These are phyloP conservation scores for Mycosphaerella arachidis DNA, from an alignment of 2,329 filamentous ascomycete species.

Conservation along the genomic window DNA sequence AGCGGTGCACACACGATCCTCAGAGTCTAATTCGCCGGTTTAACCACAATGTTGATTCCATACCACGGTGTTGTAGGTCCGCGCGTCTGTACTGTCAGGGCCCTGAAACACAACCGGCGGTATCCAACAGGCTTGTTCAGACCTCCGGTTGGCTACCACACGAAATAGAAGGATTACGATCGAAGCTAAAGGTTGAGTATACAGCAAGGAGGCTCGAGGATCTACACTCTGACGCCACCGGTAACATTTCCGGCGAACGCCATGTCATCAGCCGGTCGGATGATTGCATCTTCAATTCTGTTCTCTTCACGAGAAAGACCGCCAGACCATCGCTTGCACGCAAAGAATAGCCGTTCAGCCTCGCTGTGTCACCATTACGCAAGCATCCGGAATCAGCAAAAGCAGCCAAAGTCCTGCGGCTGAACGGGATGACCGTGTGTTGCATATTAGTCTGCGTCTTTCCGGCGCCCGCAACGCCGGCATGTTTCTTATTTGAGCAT, in stretches of 20 bases:
- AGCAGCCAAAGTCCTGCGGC: background rate
- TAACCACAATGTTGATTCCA: too few species aligned
- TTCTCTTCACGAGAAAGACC: background rate
- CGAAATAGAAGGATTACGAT: too few species aligned
- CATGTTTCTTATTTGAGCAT: background rate
- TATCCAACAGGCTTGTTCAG: too few species aligned
- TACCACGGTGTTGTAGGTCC: too few species aligned
- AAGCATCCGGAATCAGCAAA: background rate
- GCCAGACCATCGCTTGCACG: background rate
- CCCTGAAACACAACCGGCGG: too few species aligned
- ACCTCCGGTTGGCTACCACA: too few species aligned
- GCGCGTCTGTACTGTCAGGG: too few species aligned
- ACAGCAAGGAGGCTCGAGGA: too few species aligned
- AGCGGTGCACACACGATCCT: background rate
- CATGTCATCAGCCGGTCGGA: background rate
- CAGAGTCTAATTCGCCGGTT: too few species aligned
- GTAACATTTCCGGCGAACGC: background rate
- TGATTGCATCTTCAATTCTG: background rate
- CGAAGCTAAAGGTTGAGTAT: too few species aligned
- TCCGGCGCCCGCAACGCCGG: background rate
- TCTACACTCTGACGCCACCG: background rate
- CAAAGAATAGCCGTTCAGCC: background rate
- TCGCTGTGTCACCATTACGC: background rate
- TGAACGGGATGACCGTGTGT: background rate
- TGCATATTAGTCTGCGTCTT: background rate